Percentiles rank a stretch among this genome's conserved stretches.
phyloP scores from a whole-genome alignment of 495 filamentous ascomycete species.

The Lasiosphaeria hispida region DNA sequence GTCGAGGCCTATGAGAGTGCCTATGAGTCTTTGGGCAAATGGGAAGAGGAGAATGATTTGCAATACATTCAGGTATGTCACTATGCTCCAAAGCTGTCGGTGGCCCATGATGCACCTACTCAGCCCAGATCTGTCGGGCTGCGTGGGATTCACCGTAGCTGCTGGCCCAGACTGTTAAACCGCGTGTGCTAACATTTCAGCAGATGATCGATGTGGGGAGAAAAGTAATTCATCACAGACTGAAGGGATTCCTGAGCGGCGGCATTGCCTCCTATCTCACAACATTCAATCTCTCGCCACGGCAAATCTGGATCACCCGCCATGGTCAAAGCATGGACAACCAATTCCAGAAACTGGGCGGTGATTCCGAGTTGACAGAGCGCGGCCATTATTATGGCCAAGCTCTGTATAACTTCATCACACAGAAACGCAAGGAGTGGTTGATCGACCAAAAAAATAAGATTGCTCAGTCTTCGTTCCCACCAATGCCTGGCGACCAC shows the following conservation, averaged over 20 bases:
- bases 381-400: constrained; percentile 70
- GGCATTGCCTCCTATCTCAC: constrained; percentile 90
- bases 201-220: constrained; percentile 97
- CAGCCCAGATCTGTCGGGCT: no score
- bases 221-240: constrained; percentile 86
- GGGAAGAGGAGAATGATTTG: constrained; percentile 84
- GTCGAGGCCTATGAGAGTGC: constrained; percentile 91
- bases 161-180: no score
- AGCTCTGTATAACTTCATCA: constrained; percentile 74
- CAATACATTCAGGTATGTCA: constrained; percentile 75
- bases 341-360: constrained; percentile 73
- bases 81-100: not conserved
- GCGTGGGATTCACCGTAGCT: no score
- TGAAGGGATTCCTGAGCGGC: constrained; percentile 84
- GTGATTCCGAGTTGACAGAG: constrained; percentile 76
- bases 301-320: constrained; percentile 96
- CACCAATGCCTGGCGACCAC: constrained; percentile 80
- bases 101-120: no score
- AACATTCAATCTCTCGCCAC: constrained; percentile 91
- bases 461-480: constrained; percentile 67
- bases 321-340: constrained; percentile 88
- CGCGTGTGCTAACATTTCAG: constrained; percentile 3
- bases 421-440: constrained; percentile 71
- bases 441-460: constrained; percentile 71
- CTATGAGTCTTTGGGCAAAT: constrained; percentile 87